Conservation (phyloP, 192 early-diverging fungal species). For the Geranomyces michiganensis region DNA sequence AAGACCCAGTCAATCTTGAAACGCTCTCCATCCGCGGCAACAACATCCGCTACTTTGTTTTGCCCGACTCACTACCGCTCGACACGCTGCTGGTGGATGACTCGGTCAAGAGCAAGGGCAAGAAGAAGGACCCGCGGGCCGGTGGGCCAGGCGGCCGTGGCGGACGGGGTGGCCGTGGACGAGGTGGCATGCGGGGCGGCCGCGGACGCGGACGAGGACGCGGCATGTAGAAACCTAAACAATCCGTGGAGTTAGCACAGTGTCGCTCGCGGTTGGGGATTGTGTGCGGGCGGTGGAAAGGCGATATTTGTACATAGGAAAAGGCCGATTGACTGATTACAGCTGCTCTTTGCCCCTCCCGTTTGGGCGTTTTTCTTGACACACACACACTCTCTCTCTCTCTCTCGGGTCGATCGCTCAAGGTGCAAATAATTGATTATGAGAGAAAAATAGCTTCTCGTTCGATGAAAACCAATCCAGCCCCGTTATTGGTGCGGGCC, state of each 20-base stretch:
- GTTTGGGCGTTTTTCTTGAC: too few species aligned
- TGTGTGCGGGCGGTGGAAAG: too few species aligned
- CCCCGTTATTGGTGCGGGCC: neutral
- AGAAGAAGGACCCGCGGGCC: slow-evolving; percentile 38
- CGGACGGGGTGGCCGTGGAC: slow-evolving; percentile 47
- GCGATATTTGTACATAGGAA: too few species aligned
- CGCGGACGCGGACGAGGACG: slow-evolving; percentile 67
- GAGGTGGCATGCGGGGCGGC: slow-evolving; percentile 75
- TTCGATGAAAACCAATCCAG: too few species aligned
- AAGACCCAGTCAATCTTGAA: slow-evolving; percentile 88
- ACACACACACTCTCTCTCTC: too few species aligned
- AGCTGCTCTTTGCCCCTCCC: too few species aligned
- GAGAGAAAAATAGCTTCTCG: too few species aligned
- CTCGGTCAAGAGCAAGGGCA: slow-evolving; percentile 86
- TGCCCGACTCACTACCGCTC: slow-evolving; percentile 92
- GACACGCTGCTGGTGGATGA: slow-evolving; percentile 97
- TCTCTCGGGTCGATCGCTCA: too few species aligned
- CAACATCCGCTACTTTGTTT: slow-evolving; percentile 91
- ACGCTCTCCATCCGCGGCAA: slow-evolving; percentile 94
- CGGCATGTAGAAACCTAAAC: slow-evolving; percentile 7
- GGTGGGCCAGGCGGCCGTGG: neutral
- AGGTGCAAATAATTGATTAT: too few species aligned
- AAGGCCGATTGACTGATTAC: too few species aligned
- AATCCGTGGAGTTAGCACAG: too few species aligned
- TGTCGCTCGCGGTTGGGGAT: too few species aligned